These are phyloP conservation scores for Auricularia heimuer DNA, from an alignment of 768 basidiomycete species.

Conservation along the genomic window DNA sequence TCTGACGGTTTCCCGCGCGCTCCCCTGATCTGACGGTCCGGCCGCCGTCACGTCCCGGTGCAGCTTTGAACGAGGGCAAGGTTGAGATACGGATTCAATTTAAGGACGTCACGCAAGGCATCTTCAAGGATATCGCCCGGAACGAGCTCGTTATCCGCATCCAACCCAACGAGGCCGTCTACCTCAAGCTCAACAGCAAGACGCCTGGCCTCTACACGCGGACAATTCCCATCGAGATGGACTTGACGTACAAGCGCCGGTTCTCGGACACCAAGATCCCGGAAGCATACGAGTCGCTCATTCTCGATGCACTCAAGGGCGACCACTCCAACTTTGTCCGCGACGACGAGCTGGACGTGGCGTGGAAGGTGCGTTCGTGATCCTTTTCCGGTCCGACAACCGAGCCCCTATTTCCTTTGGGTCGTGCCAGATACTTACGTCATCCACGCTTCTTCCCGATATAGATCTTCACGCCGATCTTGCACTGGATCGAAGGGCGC, in stretches of 20 bases:
- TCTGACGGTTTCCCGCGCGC: conserved; percentile 1
- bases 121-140: conserved; percentile 91
- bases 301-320: conserved; percentile 92
- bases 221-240: conserved; percentile 94
- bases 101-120: conserved; percentile 93
- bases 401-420: not conserved
- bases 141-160: conserved; percentile 98
- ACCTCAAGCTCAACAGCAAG: conserved; percentile 95
- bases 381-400: not conserved
- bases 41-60: not conserved
- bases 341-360: conserved; percentile 92
- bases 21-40: not conserved
- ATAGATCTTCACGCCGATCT: conserved; percentile 86
- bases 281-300: conserved; percentile 92
- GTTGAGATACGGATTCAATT: conserved; percentile 97
- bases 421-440: not conserved
- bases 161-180: conserved; percentile 92
- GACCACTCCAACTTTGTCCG: conserved; percentile 99
- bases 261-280: conserved; percentile 89
- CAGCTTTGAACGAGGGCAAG: conserved; percentile 96
- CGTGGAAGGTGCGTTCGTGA: conserved; percentile 72
- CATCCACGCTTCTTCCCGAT: not conserved
- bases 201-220: conserved; percentile 83
- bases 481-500: conserved; percentile 92
- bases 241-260: conserved; percentile 93